These are phyloP conservation scores for Salinomyces thailandicus DNA, from an alignment of 2,329 filamentous ascomycete species.

Conservation along the genomic window DNA sequence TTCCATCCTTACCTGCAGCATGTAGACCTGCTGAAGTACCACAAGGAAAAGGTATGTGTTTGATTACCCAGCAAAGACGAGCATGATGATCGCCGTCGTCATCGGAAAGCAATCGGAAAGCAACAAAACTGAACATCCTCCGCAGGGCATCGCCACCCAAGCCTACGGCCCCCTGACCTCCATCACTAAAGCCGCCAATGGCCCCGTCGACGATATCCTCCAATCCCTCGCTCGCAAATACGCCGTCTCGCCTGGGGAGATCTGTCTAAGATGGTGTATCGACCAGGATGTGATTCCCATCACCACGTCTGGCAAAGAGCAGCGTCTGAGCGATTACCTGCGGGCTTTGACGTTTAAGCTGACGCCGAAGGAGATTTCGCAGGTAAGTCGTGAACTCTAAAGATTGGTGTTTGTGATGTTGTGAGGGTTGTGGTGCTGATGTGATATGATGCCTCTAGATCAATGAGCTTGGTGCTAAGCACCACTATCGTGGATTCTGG, in stretches of 20 bases:
- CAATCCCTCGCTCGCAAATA: slow-evolving; percentile 49
- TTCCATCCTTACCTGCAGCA: slow-evolving; percentile 59
- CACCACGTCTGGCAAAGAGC: slow-evolving; percentile 52
- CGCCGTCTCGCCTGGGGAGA: slow-evolving; percentile 46
- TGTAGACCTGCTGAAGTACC: slow-evolving; percentile 44
- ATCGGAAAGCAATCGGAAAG: not conserved
- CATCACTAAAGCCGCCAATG: slow-evolving; percentile 43
- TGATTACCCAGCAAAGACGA: not conserved
- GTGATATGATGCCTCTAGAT: slow-evolving; percentile 30
- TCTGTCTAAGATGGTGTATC: slow-evolving; percentile 50
- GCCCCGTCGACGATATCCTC: slow-evolving; percentile 46
- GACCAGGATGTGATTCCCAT: slow-evolving; percentile 50
- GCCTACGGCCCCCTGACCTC: slow-evolving; percentile 41
- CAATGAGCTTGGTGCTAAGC: slow-evolving; percentile 36
- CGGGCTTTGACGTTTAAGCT: slow-evolving; percentile 47
- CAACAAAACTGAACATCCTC: slow-evolving; percentile 1
- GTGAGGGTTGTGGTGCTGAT: slow-evolving; percentile 3
- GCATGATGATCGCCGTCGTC: not conserved
- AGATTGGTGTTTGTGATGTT: not conserved
- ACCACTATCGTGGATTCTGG: slow-evolving; percentile 46
- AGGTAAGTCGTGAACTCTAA: slow-evolving; percentile 24
- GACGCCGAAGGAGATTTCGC: slow-evolving; percentile 47
- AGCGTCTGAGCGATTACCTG: slow-evolving; percentile 48
- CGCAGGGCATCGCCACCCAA: slow-evolving; percentile 36
- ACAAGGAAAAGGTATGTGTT: slow-evolving; percentile 28